A percentile compares a stretch with the other conserved stretches of the same genome.
Conservation (phyloP, 495 filamentous ascomycete genomes). For the Cercophora sp. region DNA sequence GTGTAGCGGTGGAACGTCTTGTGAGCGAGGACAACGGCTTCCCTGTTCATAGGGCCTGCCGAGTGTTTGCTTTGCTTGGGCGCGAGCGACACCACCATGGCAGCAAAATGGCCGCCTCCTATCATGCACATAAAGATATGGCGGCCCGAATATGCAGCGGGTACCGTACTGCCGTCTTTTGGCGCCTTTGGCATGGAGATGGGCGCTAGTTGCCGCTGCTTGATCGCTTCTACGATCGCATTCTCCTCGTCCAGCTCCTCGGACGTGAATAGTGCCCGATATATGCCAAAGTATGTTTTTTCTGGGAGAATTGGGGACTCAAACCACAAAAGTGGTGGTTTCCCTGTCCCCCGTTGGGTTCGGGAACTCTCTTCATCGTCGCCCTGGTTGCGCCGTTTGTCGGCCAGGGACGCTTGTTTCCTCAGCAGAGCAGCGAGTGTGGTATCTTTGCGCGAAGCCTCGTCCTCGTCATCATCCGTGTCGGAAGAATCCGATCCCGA, state of each 20-base stretch:
- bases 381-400: slow-evolving; percentile 24
- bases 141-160: slow-evolving; percentile 54
- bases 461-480: slow-evolving; percentile 49
- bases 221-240: slow-evolving; percentile 60
- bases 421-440: slow-evolving; percentile 71
- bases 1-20: slow-evolving; percentile 98
- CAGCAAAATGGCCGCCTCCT: slow-evolving; percentile 94
- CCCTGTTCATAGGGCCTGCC: slow-evolving; percentile 64
- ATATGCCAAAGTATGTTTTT: slow-evolving; percentile 79
- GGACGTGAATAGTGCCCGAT: slow-evolving; percentile 74
- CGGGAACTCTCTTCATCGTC: slow-evolving; percentile 37
- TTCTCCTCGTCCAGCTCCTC: slow-evolving; percentile 63
- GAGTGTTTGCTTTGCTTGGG: slow-evolving; percentile 69
- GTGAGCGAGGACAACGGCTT: slow-evolving; percentile 83
- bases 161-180: slow-evolving; percentile 47
- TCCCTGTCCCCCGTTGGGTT: slow-evolving; percentile 55
- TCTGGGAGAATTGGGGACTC: slow-evolving; percentile 66
- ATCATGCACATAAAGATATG: slow-evolving; percentile 98
- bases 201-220: slow-evolving; percentile 70
- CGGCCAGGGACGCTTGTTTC: slow-evolving; percentile 71
- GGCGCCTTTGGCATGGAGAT: slow-evolving; percentile 48
- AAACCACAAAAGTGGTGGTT: slow-evolving; percentile 82
- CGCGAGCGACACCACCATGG: slow-evolving; percentile 85
- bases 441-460: slow-evolving; percentile 48
- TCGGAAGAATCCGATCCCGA: slow-evolving; percentile 68